Base-by-base conservation (phyloP, 257 asterid genomes). In the Solanum megistacrolobum region DNA sequence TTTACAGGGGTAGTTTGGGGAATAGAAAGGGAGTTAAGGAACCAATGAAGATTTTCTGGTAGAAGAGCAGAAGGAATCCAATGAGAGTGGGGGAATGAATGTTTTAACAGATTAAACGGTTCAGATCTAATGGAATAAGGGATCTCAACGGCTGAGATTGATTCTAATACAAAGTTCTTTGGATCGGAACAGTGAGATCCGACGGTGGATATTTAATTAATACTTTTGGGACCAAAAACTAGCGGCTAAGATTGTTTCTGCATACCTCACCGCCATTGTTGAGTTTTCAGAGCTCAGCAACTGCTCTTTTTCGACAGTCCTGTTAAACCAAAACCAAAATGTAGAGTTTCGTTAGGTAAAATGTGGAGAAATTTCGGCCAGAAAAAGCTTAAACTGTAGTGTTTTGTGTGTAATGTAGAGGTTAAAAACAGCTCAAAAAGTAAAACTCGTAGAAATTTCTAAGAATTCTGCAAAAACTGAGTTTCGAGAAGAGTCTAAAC, bases 221-320 rank as follows among this genome's bases (percentile, higher is more conserved):
- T 48, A 48, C 66, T 21, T 72, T 23, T 78, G 82, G 43, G 65
- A 25, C 86, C 86, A 88, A 91, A 89, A 86, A 55, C 16, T 2
- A 18, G 90, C 92, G 93, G 94, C 83, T 60, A 86, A 88, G 92
- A 91, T 89, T 69, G 16, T 48, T 36, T 65, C 86, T 32, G 83
- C 89, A 91, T 92, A 96, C 99, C 91, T 91, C 34, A 87, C 90
- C 88, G 94, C 94, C 98, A 94, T 93, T 93, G 98, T 94, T 92
- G 97, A 90, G 95, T 96, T 95, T 72, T 88, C 68, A 9, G 95
- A 92, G 92, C 92, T 94, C 95, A 90, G 92, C 88, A 93, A 84
- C 88, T 91, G 87, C 91, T 88, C 88, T 86, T 89, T 91, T 91
- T 91, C 94, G 84, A 87, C 89, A 21, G n/a, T 89, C 35, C 97